phyloP scores from a whole-genome alignment of 495 filamentous ascomycete species.

The Aspergillus conjunctus region DNA sequence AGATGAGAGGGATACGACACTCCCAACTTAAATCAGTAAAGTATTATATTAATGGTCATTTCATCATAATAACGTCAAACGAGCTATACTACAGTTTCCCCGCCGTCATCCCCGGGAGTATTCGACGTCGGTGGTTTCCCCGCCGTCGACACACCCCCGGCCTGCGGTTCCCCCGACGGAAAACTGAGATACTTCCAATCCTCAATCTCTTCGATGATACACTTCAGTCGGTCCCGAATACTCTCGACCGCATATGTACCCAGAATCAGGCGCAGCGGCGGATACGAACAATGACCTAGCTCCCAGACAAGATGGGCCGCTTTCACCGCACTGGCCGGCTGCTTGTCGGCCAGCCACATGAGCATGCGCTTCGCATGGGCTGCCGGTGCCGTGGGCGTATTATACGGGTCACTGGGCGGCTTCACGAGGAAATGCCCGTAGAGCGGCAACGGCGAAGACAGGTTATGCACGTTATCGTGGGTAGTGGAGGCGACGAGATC shows the following conservation, averaged over 20 bases:
- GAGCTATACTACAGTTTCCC: neutral
- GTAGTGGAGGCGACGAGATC: slow-evolving; percentile 29
- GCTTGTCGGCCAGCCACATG: slow-evolving; percentile 90
- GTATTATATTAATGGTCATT: neutral
- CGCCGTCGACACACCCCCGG: neutral
- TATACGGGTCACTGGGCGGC: slow-evolving; percentile 78
- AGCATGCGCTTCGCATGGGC: slow-evolving; percentile 90
- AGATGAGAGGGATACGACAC: neutral
- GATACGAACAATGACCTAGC: slow-evolving; percentile 88
- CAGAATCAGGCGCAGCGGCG: slow-evolving; percentile 79
- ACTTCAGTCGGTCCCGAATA: slow-evolving; percentile 83
- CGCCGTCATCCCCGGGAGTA: neutral
- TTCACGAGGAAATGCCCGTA: slow-evolving; percentile 95
- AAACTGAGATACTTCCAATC: slow-evolving; percentile 84
- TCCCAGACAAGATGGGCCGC: slow-evolving; percentile 97
- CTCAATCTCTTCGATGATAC: slow-evolving; percentile 92
- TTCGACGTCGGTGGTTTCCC: neutral
- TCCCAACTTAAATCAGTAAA: neutral
- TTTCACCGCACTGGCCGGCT: slow-evolving; percentile 90
- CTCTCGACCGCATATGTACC: slow-evolving; percentile 95
- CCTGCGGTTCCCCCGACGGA: slow-evolving; percentile 33
- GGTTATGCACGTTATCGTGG: slow-evolving; percentile 32
- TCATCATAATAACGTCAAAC: neutral
- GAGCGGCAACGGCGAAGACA: slow-evolving; percentile 62
- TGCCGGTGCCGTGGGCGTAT: slow-evolving; percentile 72